Evolutionary conservation across 2,329 filamentous ascomycete species (phyloP).

Genomic region (Apiospora pterosperma): DNA sequence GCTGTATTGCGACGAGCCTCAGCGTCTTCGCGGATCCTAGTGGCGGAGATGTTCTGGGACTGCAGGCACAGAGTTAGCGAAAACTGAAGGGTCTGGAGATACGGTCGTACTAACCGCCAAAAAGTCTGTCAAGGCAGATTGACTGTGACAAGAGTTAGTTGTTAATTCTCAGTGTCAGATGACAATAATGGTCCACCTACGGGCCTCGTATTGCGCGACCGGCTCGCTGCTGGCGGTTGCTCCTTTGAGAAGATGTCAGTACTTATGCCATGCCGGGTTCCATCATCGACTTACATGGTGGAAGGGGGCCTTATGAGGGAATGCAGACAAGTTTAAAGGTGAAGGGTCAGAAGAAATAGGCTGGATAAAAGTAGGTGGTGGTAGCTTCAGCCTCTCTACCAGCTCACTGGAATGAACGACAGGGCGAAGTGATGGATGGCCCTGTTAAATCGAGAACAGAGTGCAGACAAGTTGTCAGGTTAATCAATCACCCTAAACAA

Average conservation of each 20-base stretch:
- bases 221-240: conserved; percentile 12
- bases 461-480: background rate
- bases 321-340: background rate
- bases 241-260: conserved; percentile 12
- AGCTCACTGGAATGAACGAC: background rate
- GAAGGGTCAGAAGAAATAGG: background rate
- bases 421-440: background rate
- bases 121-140: conserved; percentile 27
- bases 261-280: background rate
- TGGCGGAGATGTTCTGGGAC: conserved; percentile 26
- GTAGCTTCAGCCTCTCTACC: background rate
- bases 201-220: conserved; percentile 22
- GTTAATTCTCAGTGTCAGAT: background rate
- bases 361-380: too few relatives aligned
- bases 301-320: background rate
- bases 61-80: background rate
- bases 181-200: conserved; percentile 6
- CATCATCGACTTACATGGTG: conserved; percentile 6
- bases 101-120: conserved; percentile 15
- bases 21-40: conserved; percentile 17
- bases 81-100: background rate
- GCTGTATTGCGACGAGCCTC: conserved; percentile 17
- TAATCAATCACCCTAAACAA: background rate
- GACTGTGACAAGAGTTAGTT: conserved; percentile 2
- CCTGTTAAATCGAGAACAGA: background rate